Evolutionary conservation across 2,329 filamentous ascomycete genomes (phyloP).

Genomic region (Fusarium musae): DNA sequence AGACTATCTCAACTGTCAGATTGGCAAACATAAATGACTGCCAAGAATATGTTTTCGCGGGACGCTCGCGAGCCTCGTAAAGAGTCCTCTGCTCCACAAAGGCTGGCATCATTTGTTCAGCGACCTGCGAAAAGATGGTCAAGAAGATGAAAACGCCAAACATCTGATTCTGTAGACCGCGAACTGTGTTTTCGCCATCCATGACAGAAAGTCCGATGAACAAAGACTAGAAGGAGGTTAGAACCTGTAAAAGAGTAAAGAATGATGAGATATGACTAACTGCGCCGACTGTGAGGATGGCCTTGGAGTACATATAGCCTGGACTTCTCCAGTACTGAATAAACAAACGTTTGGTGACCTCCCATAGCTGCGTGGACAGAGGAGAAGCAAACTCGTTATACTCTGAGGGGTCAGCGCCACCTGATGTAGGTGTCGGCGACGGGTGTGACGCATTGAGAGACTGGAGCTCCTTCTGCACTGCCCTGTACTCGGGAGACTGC

Average conservation of each 20-base stretch:
- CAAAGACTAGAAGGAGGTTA: conserved; percentile 47
- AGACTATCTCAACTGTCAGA: conserved; percentile 71
- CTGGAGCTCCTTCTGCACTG: conserved; percentile 50
- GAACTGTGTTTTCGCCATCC: conserved; percentile 66
- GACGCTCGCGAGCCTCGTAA: conserved; percentile 76
- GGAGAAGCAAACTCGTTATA: conserved; percentile 48
- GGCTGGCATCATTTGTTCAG: conserved; percentile 75
- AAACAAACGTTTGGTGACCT: conserved; percentile 51
- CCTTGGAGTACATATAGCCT: conserved; percentile 70
- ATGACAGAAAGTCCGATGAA: conserved; percentile 78
- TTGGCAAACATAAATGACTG: conserved; percentile 73
- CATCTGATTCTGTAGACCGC: conserved; percentile 77
- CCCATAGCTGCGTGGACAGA: conserved; percentile 42
- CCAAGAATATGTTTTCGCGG: conserved; percentile 75
- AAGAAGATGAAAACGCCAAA: conserved; percentile 78
- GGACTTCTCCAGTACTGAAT: conserved; percentile 56
- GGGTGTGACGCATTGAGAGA: not conserved
- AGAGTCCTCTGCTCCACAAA: conserved; percentile 75
- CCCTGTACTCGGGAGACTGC: conserved; percentile 45
- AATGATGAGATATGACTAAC: conserved; percentile 39
- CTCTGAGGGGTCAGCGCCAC: not conserved
- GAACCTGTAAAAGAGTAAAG: fast-evolving
- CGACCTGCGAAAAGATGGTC: conserved; percentile 74
- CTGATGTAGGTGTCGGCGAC: fast-evolving
- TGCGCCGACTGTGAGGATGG: conserved; percentile 11